phyloP scores from a whole-genome alignment of 495 filamentous ascomycete species.

The Aspergillus nidulans region DNA sequence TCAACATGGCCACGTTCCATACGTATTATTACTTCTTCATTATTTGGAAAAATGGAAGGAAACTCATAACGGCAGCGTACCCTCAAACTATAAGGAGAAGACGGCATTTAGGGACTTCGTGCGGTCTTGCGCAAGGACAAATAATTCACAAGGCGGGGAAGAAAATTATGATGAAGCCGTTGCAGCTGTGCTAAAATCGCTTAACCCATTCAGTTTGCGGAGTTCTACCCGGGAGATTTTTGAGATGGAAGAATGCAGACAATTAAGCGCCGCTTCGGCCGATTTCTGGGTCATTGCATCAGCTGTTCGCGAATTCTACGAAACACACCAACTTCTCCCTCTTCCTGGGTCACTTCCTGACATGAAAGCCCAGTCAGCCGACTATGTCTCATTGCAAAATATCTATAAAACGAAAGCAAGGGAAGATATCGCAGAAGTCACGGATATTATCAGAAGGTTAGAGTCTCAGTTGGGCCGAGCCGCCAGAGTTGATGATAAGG shows the following conservation, averaged over 20 bases:
- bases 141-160: constrained; percentile 82
- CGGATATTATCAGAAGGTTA: constrained; percentile 58
- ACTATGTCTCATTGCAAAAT: constrained; percentile 89
- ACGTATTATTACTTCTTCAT: constrained; percentile 76
- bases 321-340: constrained; percentile 65
- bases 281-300: constrained; percentile 89
- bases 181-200: constrained; percentile 78
- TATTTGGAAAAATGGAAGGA: constrained; percentile 83
- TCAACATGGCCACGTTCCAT: constrained; percentile 91
- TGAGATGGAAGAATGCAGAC: constrained; percentile 55
- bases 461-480: constrained; percentile 50
- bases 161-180: constrained; percentile 97
- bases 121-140: constrained; percentile 57
- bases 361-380: constrained; percentile 93
- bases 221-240: constrained; percentile 74
- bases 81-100: constrained; percentile 80
- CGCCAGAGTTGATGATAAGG: constrained; percentile 57
- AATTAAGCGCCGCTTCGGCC: constrained; percentile 36
- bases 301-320: constrained; percentile 72
- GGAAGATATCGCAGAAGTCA: constrained; percentile 72
- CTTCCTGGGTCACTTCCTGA: constrained; percentile 87
- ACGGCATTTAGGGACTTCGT: constrained; percentile 72
- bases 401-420: constrained; percentile 90
- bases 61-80: constrained; percentile 62
- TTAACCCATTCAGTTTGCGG: constrained; percentile 62